Percentiles rank a stretch among this genome's conserved stretches.
Conservation (phyloP, 2,329 filamentous ascomycete species). For the Fusarium compactum region DNA sequence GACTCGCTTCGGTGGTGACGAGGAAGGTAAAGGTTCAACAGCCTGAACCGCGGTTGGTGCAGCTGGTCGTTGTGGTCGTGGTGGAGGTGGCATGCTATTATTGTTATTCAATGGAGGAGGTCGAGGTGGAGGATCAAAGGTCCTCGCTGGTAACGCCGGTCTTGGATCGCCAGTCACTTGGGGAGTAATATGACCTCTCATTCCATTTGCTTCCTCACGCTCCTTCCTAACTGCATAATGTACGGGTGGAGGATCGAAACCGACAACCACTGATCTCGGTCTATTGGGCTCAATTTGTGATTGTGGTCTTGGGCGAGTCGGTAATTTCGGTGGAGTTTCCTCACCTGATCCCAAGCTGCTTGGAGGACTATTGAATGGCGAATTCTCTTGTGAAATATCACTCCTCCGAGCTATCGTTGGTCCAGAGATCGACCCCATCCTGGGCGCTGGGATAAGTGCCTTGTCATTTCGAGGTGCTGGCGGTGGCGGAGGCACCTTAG, state of each 20-base stretch:
- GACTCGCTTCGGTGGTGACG: conserved; percentile 49
- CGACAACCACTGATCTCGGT: conserved; percentile 38
- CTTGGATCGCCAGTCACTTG: conserved; percentile 59
- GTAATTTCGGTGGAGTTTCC: conserved; percentile 64
- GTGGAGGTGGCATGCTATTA: conserved; percentile 54
- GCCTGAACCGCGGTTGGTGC: conserved; percentile 41
- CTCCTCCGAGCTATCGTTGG: conserved; percentile 28
- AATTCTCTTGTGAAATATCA: conserved; percentile 61
- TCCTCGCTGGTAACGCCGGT: conserved; percentile 63
- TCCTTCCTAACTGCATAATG: conserved; percentile 64
- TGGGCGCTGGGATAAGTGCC: conserved; percentile 52
- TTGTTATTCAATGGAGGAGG: conserved; percentile 29
- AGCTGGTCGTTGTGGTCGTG: conserved; percentile 59
- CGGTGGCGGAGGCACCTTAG: conserved; percentile 69
- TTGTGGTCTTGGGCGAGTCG: conserved; percentile 63
- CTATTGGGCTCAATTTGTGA: conserved; percentile 42
- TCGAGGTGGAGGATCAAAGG: conserved; percentile 42
- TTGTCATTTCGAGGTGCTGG: conserved; percentile 86
- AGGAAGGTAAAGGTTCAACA: conserved; percentile 26
- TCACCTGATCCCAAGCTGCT: conserved; percentile 72
- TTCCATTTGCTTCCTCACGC: conserved; percentile 59
- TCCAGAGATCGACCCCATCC: conserved; percentile 30
- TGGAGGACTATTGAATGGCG: conserved; percentile 89
- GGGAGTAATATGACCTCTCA: conserved; percentile 54
- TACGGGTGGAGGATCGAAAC: conserved; percentile 65